Evolutionary conservation across 495 filamentous ascomycete species (phyloP), one percentile per base, ranked within the genome.

Genomic region (Tuber melanosporum): DNA sequence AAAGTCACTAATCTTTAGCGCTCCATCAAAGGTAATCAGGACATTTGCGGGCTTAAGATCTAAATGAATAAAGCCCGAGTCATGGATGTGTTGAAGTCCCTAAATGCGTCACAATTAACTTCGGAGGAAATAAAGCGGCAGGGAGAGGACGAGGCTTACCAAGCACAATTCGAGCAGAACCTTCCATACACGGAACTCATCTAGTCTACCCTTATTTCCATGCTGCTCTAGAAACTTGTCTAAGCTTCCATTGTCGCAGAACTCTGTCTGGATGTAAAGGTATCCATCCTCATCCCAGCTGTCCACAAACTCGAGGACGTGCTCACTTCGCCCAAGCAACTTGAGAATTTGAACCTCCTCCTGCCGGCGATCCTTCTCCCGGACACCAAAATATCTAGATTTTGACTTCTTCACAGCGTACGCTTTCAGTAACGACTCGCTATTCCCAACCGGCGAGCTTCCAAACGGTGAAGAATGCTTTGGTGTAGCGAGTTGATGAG

Each of bases 131-230:
- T 6, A n/a, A 19, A 75, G 52, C 47, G 36, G 45, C 17, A 45
- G 66, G 45, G 46, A 75, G 46, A 43, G 20, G 72, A 45, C 39
- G 70, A 62, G 4, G 87, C 90, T 84, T 88, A 95, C 93, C 87
- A 91, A 86, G 78, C 90, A 87, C 52, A 95, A 79, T 82, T 99
- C 95, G 14, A 96, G 87, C 77, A 97, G 85, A 66, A 98, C 94
- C 85, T 99, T 99, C 95, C 95, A 99, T 81, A 98, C 96, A 42
- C 95, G 88, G 84, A 98, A 99, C 83, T 98, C 95, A 86, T 99
- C 95, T 74, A 99, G 85, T 79, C 95, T 89, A 71, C 92, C 94
- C 83, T 92, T 93, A 72, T 90, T 86, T 9, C 95, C 95, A 76
- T 92, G 90, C 73, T 91, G 87, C 15, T 88, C 86, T 17, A 98